Evolutionary conservation across 306 rosid species (phyloP), one percentile per base, ranked within the genome.

Genomic region (Gillenia trifoliata): DNA sequence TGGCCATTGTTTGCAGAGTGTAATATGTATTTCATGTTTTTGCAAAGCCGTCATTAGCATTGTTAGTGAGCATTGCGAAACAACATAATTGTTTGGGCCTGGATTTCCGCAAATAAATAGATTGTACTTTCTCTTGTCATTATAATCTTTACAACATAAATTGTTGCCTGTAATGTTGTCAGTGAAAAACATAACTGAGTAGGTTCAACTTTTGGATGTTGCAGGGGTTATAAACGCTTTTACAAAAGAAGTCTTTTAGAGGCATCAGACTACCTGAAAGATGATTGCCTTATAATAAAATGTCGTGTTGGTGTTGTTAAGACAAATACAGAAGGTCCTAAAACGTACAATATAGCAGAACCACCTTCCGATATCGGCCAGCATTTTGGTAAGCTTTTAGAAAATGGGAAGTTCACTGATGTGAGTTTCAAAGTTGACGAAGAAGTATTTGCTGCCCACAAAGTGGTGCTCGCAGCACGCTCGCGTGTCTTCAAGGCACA

Each of bases 151-250:
- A 55, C n/a, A 3, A n/a, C 68, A 15, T 31, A 6, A 63, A 47
- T 64, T 45, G 23, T 31, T 75, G 72, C 29, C 45, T 73, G 11
- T 40, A 26, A 5, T 75, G 26, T 22, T 59, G 26, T 72, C 63
- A 64, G 25, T 78, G 56, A 62, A 49, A 52, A 25, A 25, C 3
- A 16, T 67, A 30, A 74, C 65, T 65, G 38, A 71, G 29, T 13
- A 25, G 47, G 43, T 57, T 23, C 63, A 26, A 62, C 50, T 72
- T 0, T 28, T 65, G 82, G 78, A 16, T 63, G 15, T 60, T 75
- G 54, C 78, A 88, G 92, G 92, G 92, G 92, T 61, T 88, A 88
- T 64, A 88, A 88, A 75, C 92, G 88, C 30, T 88, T 85, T 77
- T 83, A 72, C 63, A 88, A 78, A 68, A 83, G 90, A 86, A 81